phyloP scores from a whole-genome alignment of 2,329 filamentous ascomycete genomes.

The Endoconidiophora laricicola region DNA sequence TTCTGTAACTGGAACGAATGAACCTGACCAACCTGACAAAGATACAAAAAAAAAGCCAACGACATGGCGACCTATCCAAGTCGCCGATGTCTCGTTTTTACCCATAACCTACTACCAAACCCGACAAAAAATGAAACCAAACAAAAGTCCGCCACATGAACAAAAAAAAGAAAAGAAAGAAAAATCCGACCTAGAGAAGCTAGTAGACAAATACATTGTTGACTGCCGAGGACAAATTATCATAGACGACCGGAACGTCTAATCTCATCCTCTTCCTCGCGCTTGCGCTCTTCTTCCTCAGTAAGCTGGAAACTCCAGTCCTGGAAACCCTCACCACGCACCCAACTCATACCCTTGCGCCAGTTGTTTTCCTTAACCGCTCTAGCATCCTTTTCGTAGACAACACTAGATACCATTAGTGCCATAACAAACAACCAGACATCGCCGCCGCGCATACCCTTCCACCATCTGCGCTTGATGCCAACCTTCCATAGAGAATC shows the following conservation, averaged over 20 bases:
- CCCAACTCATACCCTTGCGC: slow-evolving; percentile 56
- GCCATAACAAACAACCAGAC: slow-evolving; percentile 68
- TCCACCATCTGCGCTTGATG: slow-evolving; percentile 73
- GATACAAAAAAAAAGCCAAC: not conserved
- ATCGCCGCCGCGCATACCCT: slow-evolving; percentile 65
- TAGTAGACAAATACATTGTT: not conserved
- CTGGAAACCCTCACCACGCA: slow-evolving; percentile 58
- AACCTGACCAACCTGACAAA: not conserved
- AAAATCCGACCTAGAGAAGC: not conserved
- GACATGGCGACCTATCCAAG: not conserved
- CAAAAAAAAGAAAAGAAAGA: not conserved
- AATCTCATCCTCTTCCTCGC: slow-evolving; percentile 19
- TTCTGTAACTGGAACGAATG: no score
- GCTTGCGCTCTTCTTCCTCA: slow-evolving; percentile 25
- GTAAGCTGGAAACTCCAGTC: slow-evolving; percentile 46
- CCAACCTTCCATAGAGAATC: slow-evolving; percentile 85
- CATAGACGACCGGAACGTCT: slow-evolving; percentile 13
- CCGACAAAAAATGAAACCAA: not conserved
- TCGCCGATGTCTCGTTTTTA: no score
- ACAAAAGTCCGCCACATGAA: not conserved
- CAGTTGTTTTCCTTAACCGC: slow-evolving; percentile 51
- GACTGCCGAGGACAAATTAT: not conserved
- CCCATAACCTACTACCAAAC: no score
- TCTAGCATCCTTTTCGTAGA: slow-evolving; percentile 55
- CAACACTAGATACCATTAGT: slow-evolving; percentile 58